Base-by-base conservation (phyloP, 1,139 yeast genomes). In the Suhomyces ambrosiae region DNA sequence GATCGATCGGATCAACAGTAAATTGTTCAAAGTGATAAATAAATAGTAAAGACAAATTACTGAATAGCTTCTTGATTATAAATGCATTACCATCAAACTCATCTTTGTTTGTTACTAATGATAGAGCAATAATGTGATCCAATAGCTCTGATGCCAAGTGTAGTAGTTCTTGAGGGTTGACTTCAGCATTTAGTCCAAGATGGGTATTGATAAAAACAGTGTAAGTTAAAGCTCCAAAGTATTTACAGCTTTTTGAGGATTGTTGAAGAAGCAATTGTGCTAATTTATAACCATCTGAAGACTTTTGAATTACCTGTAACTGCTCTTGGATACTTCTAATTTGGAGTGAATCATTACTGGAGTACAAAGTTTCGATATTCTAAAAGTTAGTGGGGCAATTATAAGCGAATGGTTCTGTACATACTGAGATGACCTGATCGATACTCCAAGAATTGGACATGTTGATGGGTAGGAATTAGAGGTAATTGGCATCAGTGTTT, bases 181-280 rank as follows among this genome's bases (percentile, higher is more conserved):
- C 30, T 8, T 37, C 23, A 7, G 30, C n/a, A 3, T 28, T 23
- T 2, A 27, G 12, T 3, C 27, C 35, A 7, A 38, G 22, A 41
- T 38, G 57, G 32, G 68, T 73, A 32, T 80, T 61, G 35, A 79
- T 77, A 21, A 80, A 80, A 7, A 71, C 76, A 0, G 88, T 74
- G 38, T 78, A 77, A 0, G 90, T 82, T 40, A 83, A 62, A 0
- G 90, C 90, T 1, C 92, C 92, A 53, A 84, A 83, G 56, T 79
- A 85, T 48, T 75, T 73, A 38, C 82, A 80, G 49, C 78, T 77
- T 25, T 65, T 49, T 3, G 78, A 71, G 7, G 58, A 54, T 3
- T 60, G 61, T 4, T 58, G 52, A 23, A 82, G 56, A 17, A 84
- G 58, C 28, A 67, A 57, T 36, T 69, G 67, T 0, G 86, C 88